phyloP scores from a whole-genome alignment of 257 asterid genomes.

The Solanum appendiculatum region DNA sequence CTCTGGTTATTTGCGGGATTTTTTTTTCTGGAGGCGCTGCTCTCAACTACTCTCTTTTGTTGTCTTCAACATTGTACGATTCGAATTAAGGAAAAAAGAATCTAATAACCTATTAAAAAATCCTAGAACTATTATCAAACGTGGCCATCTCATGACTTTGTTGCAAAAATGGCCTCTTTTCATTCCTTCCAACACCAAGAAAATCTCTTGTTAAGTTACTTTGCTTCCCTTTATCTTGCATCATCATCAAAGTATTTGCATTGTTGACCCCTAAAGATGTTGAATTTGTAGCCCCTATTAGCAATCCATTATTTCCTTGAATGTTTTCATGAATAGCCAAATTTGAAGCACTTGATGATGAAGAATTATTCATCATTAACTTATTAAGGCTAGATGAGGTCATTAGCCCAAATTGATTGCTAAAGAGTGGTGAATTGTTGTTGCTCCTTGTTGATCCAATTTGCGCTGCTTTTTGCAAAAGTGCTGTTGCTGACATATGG shows the following conservation, averaged over 20 bases:
- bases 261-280: not conserved
- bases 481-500: slow-evolving; percentile 75
- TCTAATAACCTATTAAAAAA: not conserved
- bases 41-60: not conserved
- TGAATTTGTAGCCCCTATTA: slow-evolving; percentile 12
- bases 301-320: slow-evolving; percentile 3
- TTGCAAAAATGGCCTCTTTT: slow-evolving; percentile 30
- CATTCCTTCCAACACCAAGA: slow-evolving; percentile 57
- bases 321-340: not conserved
- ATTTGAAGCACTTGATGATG: not conserved
- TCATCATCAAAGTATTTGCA: slow-evolving; percentile 4
- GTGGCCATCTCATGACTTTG: slow-evolving; percentile 36
- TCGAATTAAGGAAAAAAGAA: not conserved
- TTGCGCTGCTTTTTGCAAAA: slow-evolving; percentile 77
- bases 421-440: slow-evolving; percentile 22
- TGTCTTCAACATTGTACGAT: not conserved
- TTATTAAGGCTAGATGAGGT: slow-evolving; percentile 25
- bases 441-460: slow-evolving; percentile 65
- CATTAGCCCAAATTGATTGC: slow-evolving; percentile 45
- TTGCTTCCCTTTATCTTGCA: slow-evolving; percentile 3
- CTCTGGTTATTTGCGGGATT: not conserved
- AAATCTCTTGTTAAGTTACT: slow-evolving; percentile 62
- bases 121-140: slow-evolving; percentile 11
- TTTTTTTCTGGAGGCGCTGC: not conserved
- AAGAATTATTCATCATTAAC: slow-evolving; percentile 4